phyloP scores from a whole-genome alignment of 2,329 filamentous ascomycete species.

The Trichophyton mentagrophytes region DNA sequence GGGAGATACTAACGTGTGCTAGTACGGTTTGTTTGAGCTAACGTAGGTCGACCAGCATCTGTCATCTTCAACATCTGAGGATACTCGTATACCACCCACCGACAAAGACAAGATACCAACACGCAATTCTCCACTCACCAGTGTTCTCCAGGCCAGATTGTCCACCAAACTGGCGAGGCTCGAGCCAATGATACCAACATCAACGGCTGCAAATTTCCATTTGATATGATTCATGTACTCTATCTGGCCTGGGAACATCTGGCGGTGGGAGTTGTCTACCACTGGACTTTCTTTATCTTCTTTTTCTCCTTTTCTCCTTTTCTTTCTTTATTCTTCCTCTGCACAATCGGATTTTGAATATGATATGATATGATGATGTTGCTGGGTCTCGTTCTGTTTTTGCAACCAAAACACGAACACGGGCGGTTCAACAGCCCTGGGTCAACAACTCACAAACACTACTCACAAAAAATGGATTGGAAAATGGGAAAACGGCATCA shows the following conservation, averaged over 20 bases:
- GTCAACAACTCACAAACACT: not conserved
- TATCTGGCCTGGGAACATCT: not conserved
- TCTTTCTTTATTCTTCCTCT: not conserved
- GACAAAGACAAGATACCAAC: not conserved
- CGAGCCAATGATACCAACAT: conserved; percentile 56
- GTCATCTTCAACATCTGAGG: not conserved
- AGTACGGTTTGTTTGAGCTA: not conserved
- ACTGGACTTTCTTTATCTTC: not conserved
- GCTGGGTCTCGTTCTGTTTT: conserved; percentile 67
- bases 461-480: too few species aligned
- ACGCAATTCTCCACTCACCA: not conserved
- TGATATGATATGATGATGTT: conserved; percentile 34
- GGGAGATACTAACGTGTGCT: too few species aligned
- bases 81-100: not conserved
- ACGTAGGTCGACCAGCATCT: not conserved
- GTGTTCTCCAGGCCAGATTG: conserved; percentile 10
- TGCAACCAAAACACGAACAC: conserved; percentile 74
- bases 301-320: conserved; percentile 7
- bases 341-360: not conserved
- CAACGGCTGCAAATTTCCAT: conserved; percentile 30
- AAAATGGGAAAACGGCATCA: not conserved
- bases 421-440: conserved; percentile 56
- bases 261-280: conserved; percentile 1
- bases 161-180: conserved; percentile 5
- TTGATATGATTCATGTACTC: conserved; percentile 14